Conservation (phyloP, 1,284 basidiomycete species). For the Trichosporon inkin region DNA sequence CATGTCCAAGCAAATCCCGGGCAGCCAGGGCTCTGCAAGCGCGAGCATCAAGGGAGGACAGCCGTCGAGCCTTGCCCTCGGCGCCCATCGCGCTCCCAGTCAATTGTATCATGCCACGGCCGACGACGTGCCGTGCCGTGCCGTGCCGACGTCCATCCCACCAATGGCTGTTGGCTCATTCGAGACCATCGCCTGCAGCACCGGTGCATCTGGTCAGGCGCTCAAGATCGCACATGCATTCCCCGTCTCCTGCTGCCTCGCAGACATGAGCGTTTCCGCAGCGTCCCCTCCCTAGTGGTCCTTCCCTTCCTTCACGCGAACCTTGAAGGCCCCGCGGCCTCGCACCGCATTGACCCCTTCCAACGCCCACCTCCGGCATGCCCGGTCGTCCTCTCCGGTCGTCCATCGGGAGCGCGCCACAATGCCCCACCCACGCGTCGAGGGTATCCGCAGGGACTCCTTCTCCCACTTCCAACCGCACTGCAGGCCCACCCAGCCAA, state of each 20-base stretch:
- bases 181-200: too few relatives aligned
- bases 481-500: slow-evolving; percentile 63
- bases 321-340: slow-evolving; percentile 38
- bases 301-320: slow-evolving; percentile 47
- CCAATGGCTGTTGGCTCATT: too few relatives aligned
- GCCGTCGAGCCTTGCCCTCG: background rate
- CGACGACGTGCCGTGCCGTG: background rate
- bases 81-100: background rate
- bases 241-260: background rate
- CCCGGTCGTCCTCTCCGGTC: slow-evolving; percentile 22
- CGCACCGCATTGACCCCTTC: slow-evolving; percentile 40
- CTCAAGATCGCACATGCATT: too few relatives aligned
- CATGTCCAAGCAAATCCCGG: too few relatives aligned
- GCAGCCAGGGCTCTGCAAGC: too few relatives aligned
- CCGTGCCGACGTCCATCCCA: background rate
- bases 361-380: slow-evolving; percentile 42
- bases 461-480: slow-evolving; percentile 84
- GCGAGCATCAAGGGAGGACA: too few relatives aligned
- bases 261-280: too few relatives aligned
- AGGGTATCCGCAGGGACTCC: slow-evolving; percentile 82
- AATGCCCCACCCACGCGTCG: slow-evolving; percentile 36
- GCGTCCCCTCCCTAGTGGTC: slow-evolving; percentile 26
- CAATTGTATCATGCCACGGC: background rate
- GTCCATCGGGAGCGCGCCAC: slow-evolving; percentile 37
- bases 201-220: too few relatives aligned